Evolutionary conservation across 1,139 yeast species (phyloP).

Genomic region (Yamadazyma sp.): DNA sequence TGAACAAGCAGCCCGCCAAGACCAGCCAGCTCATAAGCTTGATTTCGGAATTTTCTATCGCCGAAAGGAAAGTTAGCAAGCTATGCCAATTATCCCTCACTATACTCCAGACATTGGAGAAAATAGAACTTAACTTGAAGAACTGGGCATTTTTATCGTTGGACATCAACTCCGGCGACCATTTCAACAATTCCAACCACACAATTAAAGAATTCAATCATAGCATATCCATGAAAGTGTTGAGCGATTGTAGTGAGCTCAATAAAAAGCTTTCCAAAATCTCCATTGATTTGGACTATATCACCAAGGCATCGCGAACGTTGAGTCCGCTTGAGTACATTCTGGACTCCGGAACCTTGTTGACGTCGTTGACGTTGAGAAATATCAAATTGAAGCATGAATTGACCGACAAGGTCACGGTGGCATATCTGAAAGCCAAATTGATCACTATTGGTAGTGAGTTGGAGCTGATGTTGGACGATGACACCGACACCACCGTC

Average conservation of each 20-base stretch:
- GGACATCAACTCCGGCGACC: slow-evolving; percentile 47
- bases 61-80: slow-evolving; percentile 49
- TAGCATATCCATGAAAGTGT: slow-evolving; percentile 49
- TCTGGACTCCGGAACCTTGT: slow-evolving; percentile 57
- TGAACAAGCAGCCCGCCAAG: slow-evolving; percentile 45
- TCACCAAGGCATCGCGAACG: slow-evolving; percentile 42
- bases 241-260: slow-evolving; percentile 47
- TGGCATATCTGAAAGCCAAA: slow-evolving; percentile 56
- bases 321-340: slow-evolving; percentile 49
- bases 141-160: slow-evolving; percentile 61
- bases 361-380: slow-evolving; percentile 51
- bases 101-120: slow-evolving; percentile 51
- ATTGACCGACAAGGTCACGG: slow-evolving; percentile 49
- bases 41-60: slow-evolving; percentile 43
- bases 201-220: slow-evolving; percentile 43
- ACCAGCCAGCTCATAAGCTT: slow-evolving; percentile 39
- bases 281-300: slow-evolving; percentile 45
- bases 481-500: slow-evolving; percentile 33
- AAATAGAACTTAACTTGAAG: slow-evolving; percentile 45
- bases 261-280: slow-evolving; percentile 42
- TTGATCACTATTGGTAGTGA: slow-evolving; percentile 57
- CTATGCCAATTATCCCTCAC: slow-evolving; percentile 51
- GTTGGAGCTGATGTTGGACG: slow-evolving; percentile 42
- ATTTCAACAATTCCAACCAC: slow-evolving; percentile 31
- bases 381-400: slow-evolving; percentile 49